Percentiles rank a stretch among this genome's conserved stretches.
Conservation (phyloP, 805 yeast species). For the Torulaspora gathmanii region DNA sequence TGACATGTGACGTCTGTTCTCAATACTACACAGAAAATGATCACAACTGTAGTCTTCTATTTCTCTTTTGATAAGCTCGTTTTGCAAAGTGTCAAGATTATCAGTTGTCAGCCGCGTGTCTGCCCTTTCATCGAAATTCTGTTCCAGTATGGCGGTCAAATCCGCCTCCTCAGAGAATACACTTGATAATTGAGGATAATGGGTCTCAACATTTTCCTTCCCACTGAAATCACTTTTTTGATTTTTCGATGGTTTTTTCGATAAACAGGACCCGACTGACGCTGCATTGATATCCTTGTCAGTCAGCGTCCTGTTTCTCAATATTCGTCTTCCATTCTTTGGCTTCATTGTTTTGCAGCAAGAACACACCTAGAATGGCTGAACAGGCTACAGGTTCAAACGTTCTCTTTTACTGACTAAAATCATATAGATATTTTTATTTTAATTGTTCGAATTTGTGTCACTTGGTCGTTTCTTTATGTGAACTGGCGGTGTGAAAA, state of each 20-base stretch:
- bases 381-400: no score
- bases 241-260: neutral
- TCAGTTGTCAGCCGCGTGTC: conserved; percentile 12
- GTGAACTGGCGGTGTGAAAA: neutral
- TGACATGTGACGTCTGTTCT: conserved; percentile 13
- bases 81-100: conserved; percentile 23
- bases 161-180: neutral
- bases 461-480: neutral
- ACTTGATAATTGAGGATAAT: neutral
- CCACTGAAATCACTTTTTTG: neutral
- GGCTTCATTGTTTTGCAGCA: neutral
- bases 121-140: conserved; percentile 8
- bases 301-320: neutral
- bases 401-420: neutral
- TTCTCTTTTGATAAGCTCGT: conserved; percentile 19
- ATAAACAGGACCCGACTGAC: neutral
- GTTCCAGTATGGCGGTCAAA: conserved; percentile 4
- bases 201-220: neutral
- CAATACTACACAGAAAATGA: conserved; percentile 22
- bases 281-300: conserved; percentile 3
- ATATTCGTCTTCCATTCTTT: neutral
- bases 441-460: conserved; percentile 1
- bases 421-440: neutral
- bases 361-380: no score
- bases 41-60: conserved; percentile 9